Evolutionary conservation across 257 asterid species (phyloP).

Genomic region (Ehretia macrophylla): DNA sequence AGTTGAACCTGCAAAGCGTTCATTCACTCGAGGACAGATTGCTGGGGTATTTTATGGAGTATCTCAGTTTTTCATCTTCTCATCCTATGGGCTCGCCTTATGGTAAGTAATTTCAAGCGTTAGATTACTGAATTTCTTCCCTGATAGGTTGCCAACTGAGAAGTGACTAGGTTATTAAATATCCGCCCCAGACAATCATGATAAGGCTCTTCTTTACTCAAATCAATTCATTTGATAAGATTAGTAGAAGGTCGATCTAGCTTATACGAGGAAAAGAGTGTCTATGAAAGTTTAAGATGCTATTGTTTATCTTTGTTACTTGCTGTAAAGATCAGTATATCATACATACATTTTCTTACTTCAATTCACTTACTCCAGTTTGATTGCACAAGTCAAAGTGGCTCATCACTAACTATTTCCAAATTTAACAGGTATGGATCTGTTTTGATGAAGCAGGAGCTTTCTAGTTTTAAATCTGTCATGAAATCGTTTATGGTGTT

Average conservation of each 20-base stretch:
- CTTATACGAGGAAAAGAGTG: neutral
- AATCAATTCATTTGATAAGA: neutral
- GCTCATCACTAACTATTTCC: neutral
- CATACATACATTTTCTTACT: too few relatives aligned
- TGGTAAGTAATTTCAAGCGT: slow-evolving; percentile 45
- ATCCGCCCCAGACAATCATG: too few relatives aligned
- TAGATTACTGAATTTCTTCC: neutral
- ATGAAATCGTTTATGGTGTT: slow-evolving; percentile 91
- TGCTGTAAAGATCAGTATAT: too few relatives aligned
- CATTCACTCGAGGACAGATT: slow-evolving; percentile 84
- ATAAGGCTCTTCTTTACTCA: too few relatives aligned
- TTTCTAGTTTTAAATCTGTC: slow-evolving; percentile 72
- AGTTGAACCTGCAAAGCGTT: slow-evolving; percentile 66
- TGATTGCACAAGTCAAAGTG: neutral
- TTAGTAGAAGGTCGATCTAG: too few relatives aligned
- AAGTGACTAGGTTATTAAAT: too few relatives aligned
- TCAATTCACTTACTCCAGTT: too few relatives aligned
- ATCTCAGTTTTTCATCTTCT: slow-evolving; percentile 93
- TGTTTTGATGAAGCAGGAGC: slow-evolving; percentile 77
- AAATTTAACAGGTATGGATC: slow-evolving; percentile 69
- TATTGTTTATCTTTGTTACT: too few relatives aligned
- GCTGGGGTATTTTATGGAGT: slow-evolving; percentile 91
- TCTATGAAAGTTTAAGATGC: too few relatives aligned
- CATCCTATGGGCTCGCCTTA: slow-evolving; percentile 86
- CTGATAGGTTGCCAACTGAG: neutral